Base-by-base conservation (phyloP, 2,329 filamentous ascomycete species). In the Pseudofabraea citricarpa region DNA sequence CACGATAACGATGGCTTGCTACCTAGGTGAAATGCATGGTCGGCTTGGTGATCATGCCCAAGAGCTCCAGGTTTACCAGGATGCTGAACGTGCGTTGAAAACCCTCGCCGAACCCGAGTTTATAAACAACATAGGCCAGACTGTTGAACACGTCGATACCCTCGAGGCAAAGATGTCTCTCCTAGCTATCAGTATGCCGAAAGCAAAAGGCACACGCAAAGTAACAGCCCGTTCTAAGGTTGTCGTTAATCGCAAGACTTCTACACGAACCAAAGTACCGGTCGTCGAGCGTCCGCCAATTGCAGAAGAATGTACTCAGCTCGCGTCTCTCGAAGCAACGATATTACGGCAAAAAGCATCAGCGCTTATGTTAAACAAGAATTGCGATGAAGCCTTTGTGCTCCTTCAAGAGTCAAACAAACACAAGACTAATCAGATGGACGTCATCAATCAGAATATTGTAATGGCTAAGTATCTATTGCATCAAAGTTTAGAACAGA, bases 401-500 rank as follows among this genome's bases (percentile, higher is more conserved):
- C 65, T 77, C 15, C 67, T 90, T 2, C 68, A 74, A 40, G 66
- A 72, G 50, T 71, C 71, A 64, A 46, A 62, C 71, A 43, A 66
- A 68, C 37, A 72, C 65, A 44, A 64, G 56, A 53, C 71, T 50
- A 56, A 66, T 44, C 59, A 63, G 62, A 45, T 65, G 53, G 59
- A 75, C 53, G 51, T 70, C 16, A 62, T 70, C 18, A 53, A 68
- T 29, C 65, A 79, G 45, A 76, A 81, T 29, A 72, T 87, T 43
- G 73, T 79, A 9, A 79, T 78, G 45, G 87, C 85, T 16, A 80
- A 80, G 42, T 79, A 84, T 36, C 75, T 86, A 33, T 71, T 89
- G 47, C 74, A 79, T 13, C 76, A 85, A 61, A 85, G 83, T 49
- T 72, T 85, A 55, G 79, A 84, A 36, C 75, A 84, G 56, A 87